Conservation (phyloP, 2,329 filamentous ascomycete genomes). For the Cladosporium oxysporum region DNA sequence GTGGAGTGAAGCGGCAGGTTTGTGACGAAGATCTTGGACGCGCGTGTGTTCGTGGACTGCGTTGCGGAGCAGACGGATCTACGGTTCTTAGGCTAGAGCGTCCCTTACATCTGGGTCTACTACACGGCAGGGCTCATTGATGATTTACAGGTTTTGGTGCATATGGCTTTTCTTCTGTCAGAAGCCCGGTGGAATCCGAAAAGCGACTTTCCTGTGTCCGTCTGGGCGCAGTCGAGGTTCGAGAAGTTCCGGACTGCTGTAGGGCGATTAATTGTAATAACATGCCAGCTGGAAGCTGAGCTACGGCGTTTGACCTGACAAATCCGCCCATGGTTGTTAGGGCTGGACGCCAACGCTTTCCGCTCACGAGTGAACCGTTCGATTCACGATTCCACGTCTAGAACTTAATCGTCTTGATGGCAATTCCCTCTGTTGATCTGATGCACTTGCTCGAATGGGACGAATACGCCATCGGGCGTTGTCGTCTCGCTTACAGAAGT, state of each 20-base stretch:
- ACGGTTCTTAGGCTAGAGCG: neutral
- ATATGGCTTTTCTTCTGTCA: neutral
- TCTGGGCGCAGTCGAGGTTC: neutral
- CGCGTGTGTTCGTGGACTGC: neutral
- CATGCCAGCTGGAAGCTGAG: neutral
- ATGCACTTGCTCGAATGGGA: neutral
- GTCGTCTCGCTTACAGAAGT: neutral
- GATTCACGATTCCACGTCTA: neutral
- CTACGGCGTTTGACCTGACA: neutral
- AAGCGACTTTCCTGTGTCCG: neutral
- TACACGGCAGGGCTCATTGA: neutral
- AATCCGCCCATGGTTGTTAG: neutral
- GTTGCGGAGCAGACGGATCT: neutral
- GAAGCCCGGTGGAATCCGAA: neutral
- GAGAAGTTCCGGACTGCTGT: neutral
- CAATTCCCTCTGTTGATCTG: neutral
- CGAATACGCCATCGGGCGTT: neutral
- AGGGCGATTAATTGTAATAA: neutral
- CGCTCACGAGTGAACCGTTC: neutral
- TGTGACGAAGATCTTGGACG: neutral
- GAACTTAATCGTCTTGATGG: neutral
- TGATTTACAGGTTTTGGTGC: neutral
- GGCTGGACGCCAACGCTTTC: neutral
- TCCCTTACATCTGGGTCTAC: neutral
- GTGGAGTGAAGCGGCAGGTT: constrained; percentile 14